Evolutionary conservation across 2,329 filamentous ascomycete species (phyloP).

Genomic region (Penicillium corylophilum): DNA sequence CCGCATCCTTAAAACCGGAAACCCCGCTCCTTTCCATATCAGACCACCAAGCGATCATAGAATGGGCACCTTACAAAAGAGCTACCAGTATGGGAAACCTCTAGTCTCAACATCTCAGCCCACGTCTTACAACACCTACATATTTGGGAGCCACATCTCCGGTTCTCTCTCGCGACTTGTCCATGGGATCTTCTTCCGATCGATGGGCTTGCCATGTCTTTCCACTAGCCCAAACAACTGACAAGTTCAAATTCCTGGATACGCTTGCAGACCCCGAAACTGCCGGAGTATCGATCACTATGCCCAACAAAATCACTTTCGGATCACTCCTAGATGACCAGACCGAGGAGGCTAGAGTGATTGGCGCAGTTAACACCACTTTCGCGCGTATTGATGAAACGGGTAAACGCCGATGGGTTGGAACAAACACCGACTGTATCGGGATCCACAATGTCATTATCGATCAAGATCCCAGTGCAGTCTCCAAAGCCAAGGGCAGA

Average conservation of each 20-base stretch:
- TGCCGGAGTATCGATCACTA: conserved; percentile 67
- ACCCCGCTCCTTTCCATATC: too few species aligned
- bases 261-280: conserved; percentile 34
- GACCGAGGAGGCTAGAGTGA: conserved; percentile 54
- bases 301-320: conserved; percentile 77
- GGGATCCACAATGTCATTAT: conserved; percentile 60
- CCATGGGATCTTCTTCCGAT: conserved; percentile 9
- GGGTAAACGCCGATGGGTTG: conserved; percentile 49
- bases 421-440: conserved; percentile 74
- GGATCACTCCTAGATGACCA: conserved; percentile 67
- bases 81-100: conserved; percentile 13
- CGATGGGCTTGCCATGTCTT: conserved; percentile 22
- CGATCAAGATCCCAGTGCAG: background rate
- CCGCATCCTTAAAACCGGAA: too few species aligned
- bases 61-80: conserved; percentile 13
- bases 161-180: conserved; percentile 10
- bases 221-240: conserved; percentile 11
- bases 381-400: conserved; percentile 47
- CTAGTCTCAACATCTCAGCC: background rate
- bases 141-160: conserved; percentile 15
- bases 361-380: conserved; percentile 21
- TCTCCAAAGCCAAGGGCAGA: conserved; percentile 1
- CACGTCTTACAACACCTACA: background rate
- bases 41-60: background rate
- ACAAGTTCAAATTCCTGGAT: conserved; percentile 2